Conservation (phyloP, 164 flowering plant genomes). For the Piper longum region DNA sequence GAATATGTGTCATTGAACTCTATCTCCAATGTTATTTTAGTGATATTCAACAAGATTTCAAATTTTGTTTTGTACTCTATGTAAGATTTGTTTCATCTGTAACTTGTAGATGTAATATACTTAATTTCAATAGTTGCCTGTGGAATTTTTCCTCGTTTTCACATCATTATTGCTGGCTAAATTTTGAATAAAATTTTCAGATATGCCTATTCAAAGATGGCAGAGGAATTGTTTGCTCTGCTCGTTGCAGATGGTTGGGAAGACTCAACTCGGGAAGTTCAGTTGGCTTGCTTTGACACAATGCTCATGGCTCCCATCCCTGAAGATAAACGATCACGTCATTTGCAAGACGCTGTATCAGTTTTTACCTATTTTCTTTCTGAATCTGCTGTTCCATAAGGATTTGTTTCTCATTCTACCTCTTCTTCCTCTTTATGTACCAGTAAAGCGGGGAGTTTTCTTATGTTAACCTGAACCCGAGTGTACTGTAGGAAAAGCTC, state of each 20-base stretch:
- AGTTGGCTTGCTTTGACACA: slow-evolving; percentile 55
- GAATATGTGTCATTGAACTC: neutral
- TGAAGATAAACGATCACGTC: slow-evolving; percentile 58
- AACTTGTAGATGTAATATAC: neutral
- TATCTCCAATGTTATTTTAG: neutral
- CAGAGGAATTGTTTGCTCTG: slow-evolving; percentile 56
- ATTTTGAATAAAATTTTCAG: slow-evolving; percentile 22
- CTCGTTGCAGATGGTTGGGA: slow-evolving; percentile 40
- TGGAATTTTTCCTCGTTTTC: neutral
- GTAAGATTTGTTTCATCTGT: neutral
- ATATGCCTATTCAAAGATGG: slow-evolving; percentile 83
- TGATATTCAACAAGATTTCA: too few relatives aligned
- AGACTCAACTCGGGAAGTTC: slow-evolving; percentile 38
- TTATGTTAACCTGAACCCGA: neutral
- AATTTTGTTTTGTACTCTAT: neutral
- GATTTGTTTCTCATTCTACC: neutral
- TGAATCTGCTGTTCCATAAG: slow-evolving; percentile 23
- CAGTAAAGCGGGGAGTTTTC: neutral
- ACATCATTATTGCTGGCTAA: neutral
- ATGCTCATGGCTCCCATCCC: slow-evolving; percentile 59
- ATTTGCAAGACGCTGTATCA: slow-evolving; percentile 76
- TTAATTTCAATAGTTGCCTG: neutral
- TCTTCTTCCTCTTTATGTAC: neutral
- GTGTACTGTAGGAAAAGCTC: too few relatives aligned
- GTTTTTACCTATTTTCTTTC: slow-evolving; percentile 56